Percentiles rank a stretch among this genome's conserved stretches.
These are phyloP conservation scores for Verticillium alfalfae DNA, from an alignment of 2,329 filamentous ascomycete genomes.

Conservation along the genomic window DNA sequence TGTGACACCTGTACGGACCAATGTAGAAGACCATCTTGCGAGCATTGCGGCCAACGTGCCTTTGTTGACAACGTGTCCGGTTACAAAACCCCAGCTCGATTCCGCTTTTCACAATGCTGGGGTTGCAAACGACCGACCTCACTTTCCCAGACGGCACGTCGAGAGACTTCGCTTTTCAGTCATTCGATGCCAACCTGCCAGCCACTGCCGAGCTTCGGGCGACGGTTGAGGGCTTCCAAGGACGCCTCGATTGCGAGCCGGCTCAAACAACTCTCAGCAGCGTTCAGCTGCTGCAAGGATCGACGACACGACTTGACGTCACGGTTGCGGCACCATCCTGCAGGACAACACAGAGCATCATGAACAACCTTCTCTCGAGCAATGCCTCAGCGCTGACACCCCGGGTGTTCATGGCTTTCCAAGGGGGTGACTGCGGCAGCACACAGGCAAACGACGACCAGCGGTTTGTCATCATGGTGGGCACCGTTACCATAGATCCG, in stretches of 20 bases:
- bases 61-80: constrained; percentile 22
- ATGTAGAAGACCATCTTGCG: constrained; percentile 15
- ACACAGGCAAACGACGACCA: constrained; percentile 12
- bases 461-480: constrained; percentile 17
- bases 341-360: constrained; percentile 13
- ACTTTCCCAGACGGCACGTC: constrained; percentile 25
- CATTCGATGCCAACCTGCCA: constrained; percentile 19
- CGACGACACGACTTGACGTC: constrained; percentile 19
- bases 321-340: constrained; percentile 16
- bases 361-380: constrained; percentile 7
- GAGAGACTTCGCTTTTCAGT: constrained; percentile 25
- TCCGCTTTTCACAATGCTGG: constrained; percentile 20
- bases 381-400: constrained; percentile 6
- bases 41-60: constrained; percentile 14
- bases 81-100: background rate
- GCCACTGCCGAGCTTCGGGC: constrained; percentile 18
- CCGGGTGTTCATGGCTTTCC: constrained; percentile 15
- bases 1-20: constrained; percentile 23
- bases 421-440: constrained; percentile 13
- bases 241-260: constrained; percentile 22
- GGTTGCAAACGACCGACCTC: constrained; percentile 18
- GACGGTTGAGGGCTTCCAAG: constrained; percentile 26
- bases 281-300: constrained; percentile 12
- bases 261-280: constrained; percentile 19
- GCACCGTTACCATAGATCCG: constrained; percentile 11